These are phyloP conservation scores for Pichia terricola DNA, from an alignment of 1,139 yeast genomes.

Conservation along the genomic window DNA sequence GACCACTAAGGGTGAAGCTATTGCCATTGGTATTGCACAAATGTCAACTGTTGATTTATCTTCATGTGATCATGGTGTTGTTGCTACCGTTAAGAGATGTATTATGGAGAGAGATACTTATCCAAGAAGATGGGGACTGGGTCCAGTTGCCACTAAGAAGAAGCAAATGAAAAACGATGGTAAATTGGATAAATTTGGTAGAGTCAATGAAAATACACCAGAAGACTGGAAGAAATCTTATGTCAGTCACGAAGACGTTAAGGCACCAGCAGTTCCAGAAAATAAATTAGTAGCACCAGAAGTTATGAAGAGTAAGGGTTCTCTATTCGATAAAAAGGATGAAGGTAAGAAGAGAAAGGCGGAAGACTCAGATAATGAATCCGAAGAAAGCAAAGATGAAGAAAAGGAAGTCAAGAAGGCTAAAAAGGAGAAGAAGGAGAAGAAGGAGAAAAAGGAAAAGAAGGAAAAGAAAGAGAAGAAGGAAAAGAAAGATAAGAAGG, in stretches of 20 bases:
- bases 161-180: slow-evolving; percentile 97
- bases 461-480: slow-evolving; percentile 19
- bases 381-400: slow-evolving; percentile 46
- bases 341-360: slow-evolving; percentile 27
- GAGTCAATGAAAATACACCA: slow-evolving; percentile 90
- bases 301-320: slow-evolving; percentile 39
- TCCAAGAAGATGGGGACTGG: slow-evolving; percentile 99
- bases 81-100: slow-evolving; percentile 97
- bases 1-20: slow-evolving; percentile 99
- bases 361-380: slow-evolving; percentile 38
- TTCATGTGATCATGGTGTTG: slow-evolving; percentile 96
- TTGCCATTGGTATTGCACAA: slow-evolving; percentile 97
- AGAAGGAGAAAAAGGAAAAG: slow-evolving; percentile 43
- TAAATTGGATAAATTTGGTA: slow-evolving; percentile 91
- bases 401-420: slow-evolving; percentile 45
- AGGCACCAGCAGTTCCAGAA: slow-evolving; percentile 33
- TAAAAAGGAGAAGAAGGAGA: slow-evolving; percentile 51
- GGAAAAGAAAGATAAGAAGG: slow-evolving; percentile 8
- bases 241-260: slow-evolving; percentile 67
- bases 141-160: slow-evolving; percentile 98
- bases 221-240: slow-evolving; percentile 83
- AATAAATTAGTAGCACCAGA: slow-evolving; percentile 34
- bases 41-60: slow-evolving; percentile 98
- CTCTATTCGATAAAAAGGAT: slow-evolving; percentile 25
- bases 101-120: slow-evolving; percentile 98